These are phyloP conservation scores for Dioscorea alata DNA, from an alignment of 106 monocot genomes.

Conservation along the genomic window DNA sequence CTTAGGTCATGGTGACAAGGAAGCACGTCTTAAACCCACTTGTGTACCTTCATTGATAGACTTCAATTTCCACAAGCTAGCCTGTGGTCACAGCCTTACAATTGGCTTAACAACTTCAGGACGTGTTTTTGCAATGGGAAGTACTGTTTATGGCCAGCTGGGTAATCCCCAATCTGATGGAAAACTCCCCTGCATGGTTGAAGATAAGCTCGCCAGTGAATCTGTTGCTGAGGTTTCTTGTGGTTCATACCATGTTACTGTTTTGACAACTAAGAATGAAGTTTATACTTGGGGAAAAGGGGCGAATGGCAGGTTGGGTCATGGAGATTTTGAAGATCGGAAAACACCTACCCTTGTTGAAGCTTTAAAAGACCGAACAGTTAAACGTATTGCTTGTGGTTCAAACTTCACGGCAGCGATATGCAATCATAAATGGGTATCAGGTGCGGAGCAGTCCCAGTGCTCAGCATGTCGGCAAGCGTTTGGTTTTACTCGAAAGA, in stretches of 20 bases:
- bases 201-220: constrained; percentile 64
- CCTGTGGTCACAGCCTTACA: constrained; percentile 86
- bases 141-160: constrained; percentile 92
- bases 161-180: constrained; percentile 88
- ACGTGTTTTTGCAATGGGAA: constrained; percentile 74
- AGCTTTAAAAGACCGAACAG: constrained; percentile 80
- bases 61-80: constrained; percentile 84
- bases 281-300: constrained; percentile 97
- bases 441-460: constrained; percentile 80
- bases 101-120: constrained; percentile 84
- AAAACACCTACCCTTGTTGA: constrained; percentile 83
- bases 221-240: constrained; percentile 72
- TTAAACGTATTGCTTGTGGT: constrained; percentile 85
- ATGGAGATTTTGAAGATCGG: constrained; percentile 89
- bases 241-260: constrained; percentile 89
- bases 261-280: constrained; percentile 63
- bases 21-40: constrained; percentile 72
- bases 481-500: constrained; percentile 93
- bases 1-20: constrained; percentile 89
- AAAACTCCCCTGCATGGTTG: constrained; percentile 76
- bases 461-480: constrained; percentile 75
- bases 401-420: constrained; percentile 83
- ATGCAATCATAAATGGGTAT: constrained; percentile 92
- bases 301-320: constrained; percentile 92
- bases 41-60: constrained; percentile 93